Percentiles rank a stretch among this genome's conserved stretches.
Evolutionary conservation across 176 grass and related monocot species (phyloP).

Genomic region (Tillandsia fasciculata): DNA sequence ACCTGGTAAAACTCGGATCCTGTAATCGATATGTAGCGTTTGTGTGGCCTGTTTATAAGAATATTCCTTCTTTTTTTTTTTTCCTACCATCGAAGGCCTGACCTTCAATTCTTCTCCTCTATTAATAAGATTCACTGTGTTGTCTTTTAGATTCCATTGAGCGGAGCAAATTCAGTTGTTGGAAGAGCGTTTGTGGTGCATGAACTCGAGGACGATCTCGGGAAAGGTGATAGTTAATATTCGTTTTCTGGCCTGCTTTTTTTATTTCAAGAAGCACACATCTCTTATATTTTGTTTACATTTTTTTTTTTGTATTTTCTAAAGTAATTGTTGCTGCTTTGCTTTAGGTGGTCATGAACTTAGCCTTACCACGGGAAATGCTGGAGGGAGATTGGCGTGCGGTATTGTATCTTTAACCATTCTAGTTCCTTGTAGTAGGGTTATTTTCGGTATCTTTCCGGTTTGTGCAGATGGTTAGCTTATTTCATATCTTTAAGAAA

Average conservation of each 20-base stretch:
- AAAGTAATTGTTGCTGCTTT: neutral
- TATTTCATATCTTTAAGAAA: neutral
- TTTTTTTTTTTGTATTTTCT: constrained; percentile 13
- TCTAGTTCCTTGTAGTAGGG: neutral
- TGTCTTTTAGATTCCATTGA: constrained; percentile 62
- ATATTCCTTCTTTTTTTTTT: neutral
- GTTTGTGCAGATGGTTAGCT: neutral
- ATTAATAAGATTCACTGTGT: neutral
- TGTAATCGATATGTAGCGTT: neutral
- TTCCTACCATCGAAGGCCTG: neutral
- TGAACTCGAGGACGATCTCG: constrained; percentile 96
- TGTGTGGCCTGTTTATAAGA: neutral
- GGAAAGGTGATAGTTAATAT: constrained; percentile 47
- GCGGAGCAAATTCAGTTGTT: constrained; percentile 66
- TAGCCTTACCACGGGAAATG: constrained; percentile 91
- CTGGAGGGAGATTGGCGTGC: constrained; percentile 96
- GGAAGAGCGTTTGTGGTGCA: constrained; percentile 97
- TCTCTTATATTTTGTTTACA: constrained; percentile 11
- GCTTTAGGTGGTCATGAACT: constrained; percentile 86
- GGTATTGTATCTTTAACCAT: constrained; percentile 35
- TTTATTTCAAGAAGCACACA: constrained; percentile 40
- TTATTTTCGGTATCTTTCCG: neutral
- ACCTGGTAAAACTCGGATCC: constrained; percentile 36
- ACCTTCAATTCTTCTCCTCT: neutral
- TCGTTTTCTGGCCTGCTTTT: no score